Evolutionary conservation across 2,329 filamentous ascomycete species (phyloP).

Genomic region (Ophiostoma himal-ulmi): DNA sequence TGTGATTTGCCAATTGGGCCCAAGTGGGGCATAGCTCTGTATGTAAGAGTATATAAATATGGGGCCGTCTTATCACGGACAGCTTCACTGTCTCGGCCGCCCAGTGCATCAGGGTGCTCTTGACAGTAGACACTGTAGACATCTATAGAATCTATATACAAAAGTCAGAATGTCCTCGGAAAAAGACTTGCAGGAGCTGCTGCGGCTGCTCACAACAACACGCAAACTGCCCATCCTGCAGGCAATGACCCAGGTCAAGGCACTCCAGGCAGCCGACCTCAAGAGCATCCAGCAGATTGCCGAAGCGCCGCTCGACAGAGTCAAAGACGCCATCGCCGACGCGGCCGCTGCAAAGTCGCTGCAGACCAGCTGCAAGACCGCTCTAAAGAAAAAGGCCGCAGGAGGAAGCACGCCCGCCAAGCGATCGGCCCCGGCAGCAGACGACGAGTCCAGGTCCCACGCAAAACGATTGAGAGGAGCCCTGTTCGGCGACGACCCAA

Average conservation of each 20-base stretch:
- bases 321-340: conserved; percentile 45
- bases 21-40: neutral
- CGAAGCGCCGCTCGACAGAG: conserved; percentile 40
- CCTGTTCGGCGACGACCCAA: conserved; percentile 32
- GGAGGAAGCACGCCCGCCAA: neutral
- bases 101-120: no score
- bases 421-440: neutral
- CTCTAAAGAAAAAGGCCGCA: conserved; percentile 37
- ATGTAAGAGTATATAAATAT: neutral
- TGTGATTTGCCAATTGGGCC: neutral
- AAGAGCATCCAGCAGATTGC: conserved; percentile 53
- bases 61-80: neutral
- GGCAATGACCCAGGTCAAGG: conserved; percentile 54
- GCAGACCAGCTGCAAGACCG: conserved; percentile 50
- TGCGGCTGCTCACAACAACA: conserved; percentile 51
- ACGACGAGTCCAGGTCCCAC: neutral
- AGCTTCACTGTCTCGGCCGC: neutral
- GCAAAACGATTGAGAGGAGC: conserved; percentile 26
- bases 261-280: conserved; percentile 50
- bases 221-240: conserved; percentile 55
- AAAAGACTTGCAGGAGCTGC: conserved; percentile 55
- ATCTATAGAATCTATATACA: neutral
- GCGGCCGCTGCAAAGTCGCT: conserved; percentile 46
- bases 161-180: conserved; percentile 34
- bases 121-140: no score